Evolutionary conservation across 768 basidiomycete genomes (phyloP).

Genomic region (Arthromyces matolae): DNA sequence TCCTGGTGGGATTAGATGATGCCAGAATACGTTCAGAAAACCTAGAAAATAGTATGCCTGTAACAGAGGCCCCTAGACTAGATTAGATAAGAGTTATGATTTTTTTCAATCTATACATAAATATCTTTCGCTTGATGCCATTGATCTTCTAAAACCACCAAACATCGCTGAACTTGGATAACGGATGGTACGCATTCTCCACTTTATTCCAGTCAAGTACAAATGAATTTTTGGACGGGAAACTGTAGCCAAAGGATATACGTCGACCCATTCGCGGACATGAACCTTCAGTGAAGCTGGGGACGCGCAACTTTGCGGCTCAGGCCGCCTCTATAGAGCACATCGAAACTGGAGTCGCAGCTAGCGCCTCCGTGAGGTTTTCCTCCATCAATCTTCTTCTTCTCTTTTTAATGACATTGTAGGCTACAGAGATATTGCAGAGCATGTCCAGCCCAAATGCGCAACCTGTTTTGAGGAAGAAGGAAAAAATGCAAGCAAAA

Average conservation of each 20-base stretch:
- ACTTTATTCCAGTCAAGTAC: background rate
- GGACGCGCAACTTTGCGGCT: constrained; percentile 46
- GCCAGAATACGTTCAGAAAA: constrained; percentile 20
- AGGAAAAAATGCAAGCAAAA: constrained; percentile 62
- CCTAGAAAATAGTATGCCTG: constrained; percentile 10
- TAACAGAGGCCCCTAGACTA: constrained; percentile 2
- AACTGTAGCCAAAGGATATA: constrained; percentile 36
- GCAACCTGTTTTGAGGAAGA: constrained; percentile 45
- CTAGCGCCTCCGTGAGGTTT: constrained; percentile 38
- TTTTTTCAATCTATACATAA: background rate
- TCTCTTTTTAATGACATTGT: constrained; percentile 1
- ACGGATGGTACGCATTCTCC: background rate
- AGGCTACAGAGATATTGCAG: constrained; percentile 46
- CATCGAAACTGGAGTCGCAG: constrained; percentile 41
- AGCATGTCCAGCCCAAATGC: constrained; percentile 27
- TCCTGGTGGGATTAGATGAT: constrained; percentile 64
- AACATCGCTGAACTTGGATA: too few relatives aligned
- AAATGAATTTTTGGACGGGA: background rate
- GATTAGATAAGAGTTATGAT: constrained; percentile 3
- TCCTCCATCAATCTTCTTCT: background rate
- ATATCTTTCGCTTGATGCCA: too few relatives aligned
- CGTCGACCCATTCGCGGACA: constrained; percentile 45
- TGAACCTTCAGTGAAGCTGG: constrained; percentile 46
- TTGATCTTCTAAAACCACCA: too few relatives aligned
- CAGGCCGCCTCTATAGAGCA: constrained; percentile 47